Evolutionary conservation across 2,329 filamentous ascomycete species (phyloP).

Genomic region (Aspergillus hiratsukae): DNA sequence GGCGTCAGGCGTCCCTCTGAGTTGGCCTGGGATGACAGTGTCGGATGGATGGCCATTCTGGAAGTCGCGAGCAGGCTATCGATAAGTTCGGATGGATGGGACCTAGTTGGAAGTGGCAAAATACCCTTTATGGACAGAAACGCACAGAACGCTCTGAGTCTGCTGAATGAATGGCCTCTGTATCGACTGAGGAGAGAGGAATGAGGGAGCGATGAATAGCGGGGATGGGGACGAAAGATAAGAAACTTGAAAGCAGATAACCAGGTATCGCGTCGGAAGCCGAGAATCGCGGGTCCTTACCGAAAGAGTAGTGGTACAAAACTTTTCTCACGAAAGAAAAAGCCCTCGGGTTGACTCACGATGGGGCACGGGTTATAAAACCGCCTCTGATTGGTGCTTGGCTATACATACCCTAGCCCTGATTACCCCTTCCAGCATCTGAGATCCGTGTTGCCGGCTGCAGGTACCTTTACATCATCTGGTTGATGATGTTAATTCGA

Average conservation of each 20-base stretch:
- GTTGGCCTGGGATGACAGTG: slow-evolving; percentile 21
- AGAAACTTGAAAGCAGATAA: slow-evolving; percentile 3
- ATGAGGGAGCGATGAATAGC: neutral
- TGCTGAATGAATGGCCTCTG: neutral
- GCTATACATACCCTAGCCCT: slow-evolving; percentile 18
- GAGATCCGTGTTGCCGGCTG: neutral
- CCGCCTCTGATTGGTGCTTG: slow-evolving; percentile 17
- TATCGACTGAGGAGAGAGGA: neutral
- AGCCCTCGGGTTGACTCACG: slow-evolving; percentile 5
- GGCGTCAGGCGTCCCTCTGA: slow-evolving; percentile 27
- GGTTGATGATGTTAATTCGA: neutral
- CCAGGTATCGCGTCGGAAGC: slow-evolving; percentile 2
- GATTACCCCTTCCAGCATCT: neutral
- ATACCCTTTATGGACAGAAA: neutral
- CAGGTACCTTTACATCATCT: neutral
- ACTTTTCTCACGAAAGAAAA: neutral
- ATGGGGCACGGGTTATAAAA: slow-evolving; percentile 16
- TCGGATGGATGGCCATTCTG: slow-evolving; percentile 43
- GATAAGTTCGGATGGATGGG: neutral
- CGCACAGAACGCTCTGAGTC: neutral
- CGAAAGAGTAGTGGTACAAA: slow-evolving; percentile 15
- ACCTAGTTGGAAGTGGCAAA: neutral
- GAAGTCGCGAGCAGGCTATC: neutral
- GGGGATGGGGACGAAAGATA: slow-evolving; percentile 9
- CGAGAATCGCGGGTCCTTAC: neutral